Evolutionary conservation across 2,329 filamentous ascomycete species (phyloP).

Genomic region (Microdochium nivale): DNA sequence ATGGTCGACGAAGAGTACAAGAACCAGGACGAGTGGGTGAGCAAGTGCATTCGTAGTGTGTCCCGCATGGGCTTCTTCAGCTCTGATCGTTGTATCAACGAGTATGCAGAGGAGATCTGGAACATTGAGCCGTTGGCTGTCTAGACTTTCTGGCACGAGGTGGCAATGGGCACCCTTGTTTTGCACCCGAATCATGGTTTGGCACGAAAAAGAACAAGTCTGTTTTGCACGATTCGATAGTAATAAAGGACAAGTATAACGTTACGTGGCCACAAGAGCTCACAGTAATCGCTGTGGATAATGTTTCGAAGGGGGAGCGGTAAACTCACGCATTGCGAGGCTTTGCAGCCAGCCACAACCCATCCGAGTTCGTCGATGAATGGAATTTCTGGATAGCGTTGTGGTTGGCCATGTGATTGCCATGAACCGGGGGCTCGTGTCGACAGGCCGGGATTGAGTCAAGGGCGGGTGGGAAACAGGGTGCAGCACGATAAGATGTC

Average conservation of each 20-base stretch:
- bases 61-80: conserved; percentile 96
- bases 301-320: neutral
- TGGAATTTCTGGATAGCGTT: neutral
- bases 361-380: neutral
- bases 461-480: no score
- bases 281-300: no score
- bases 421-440: neutral
- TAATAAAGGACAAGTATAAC: no score
- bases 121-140: conserved; percentile 74
- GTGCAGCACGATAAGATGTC: no score
- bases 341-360: neutral
- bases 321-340: neutral
- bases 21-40: conserved; percentile 87
- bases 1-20: conserved; percentile 88
- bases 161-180: no score
- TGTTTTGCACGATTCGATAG: no score
- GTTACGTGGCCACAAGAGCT: neutral
- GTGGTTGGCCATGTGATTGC: neutral
- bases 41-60: conserved; percentile 82
- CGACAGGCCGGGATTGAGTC: no score
- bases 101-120: conserved; percentile 97
- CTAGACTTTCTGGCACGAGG: conserved; percentile 16
- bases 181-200: no score
- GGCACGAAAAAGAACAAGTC: no score
- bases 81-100: conserved; percentile 88